Conservation (phyloP, 2,329 filamentous ascomycete species). For the Scytalidium sp. region DNA sequence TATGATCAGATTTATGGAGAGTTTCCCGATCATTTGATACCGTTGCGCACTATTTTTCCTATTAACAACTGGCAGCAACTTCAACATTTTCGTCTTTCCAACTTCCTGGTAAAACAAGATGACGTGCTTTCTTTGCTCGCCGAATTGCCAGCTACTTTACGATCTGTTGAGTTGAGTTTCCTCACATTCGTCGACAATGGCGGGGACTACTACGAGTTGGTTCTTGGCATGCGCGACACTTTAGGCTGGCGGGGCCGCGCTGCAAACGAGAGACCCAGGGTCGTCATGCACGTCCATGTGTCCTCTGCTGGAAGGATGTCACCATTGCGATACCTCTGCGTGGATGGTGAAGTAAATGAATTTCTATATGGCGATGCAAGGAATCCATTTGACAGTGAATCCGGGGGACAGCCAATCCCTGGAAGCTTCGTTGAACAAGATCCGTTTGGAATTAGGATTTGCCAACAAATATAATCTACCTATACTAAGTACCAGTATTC, state of each 20-base stretch:
- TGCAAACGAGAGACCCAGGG: constrained; percentile 3
- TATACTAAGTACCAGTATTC: too few species aligned
- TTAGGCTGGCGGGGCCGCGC: constrained; percentile 14
- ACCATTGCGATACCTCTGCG: neutral
- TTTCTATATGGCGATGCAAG: constrained; percentile 22
- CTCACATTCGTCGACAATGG: constrained; percentile 20
- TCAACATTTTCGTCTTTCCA: constrained; percentile 28
- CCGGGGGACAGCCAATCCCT: neutral
- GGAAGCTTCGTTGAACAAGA: neutral
- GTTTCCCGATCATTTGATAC: constrained; percentile 8
- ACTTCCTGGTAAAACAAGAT: constrained; percentile 20
- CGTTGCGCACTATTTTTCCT: constrained; percentile 28
- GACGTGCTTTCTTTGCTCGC: constrained; percentile 27
- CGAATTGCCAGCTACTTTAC: constrained; percentile 23
- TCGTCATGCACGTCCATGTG: constrained; percentile 5
- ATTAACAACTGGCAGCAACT: constrained; percentile 25
- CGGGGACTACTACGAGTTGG: constrained; percentile 12
- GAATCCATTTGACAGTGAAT: constrained; percentile 15
- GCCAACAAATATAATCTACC: neutral
- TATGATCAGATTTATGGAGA: neutral
- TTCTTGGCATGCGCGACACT: constrained; percentile 17
- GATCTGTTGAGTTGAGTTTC: constrained; percentile 32
- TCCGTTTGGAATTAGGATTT: neutral
- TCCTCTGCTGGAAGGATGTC: constrained; percentile 8
- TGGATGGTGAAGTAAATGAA: constrained; percentile 1